A percentile compares a stretch with the other conserved stretches of the same genome.
Evolutionary conservation across 1,284 basidiomycete species (phyloP).

Genomic region (Cystobasidium slooffiae): DNA sequence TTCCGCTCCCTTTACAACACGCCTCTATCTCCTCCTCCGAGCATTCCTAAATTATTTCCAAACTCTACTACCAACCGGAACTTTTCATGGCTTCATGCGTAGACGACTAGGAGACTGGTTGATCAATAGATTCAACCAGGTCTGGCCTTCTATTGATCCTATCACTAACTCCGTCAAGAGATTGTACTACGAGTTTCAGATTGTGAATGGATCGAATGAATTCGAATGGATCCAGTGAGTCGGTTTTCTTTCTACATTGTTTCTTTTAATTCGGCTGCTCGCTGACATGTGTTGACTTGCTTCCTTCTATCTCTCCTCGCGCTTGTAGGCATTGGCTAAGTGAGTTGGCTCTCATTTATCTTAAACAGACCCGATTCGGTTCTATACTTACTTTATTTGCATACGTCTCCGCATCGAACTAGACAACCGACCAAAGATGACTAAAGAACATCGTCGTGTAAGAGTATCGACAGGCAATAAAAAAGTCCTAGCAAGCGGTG

Average conservation of each 20-base stretch:
- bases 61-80: no score
- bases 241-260: not conserved
- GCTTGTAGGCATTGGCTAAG: not conserved
- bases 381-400: not conserved
- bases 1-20: no score
- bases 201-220: not conserved
- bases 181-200: slow-evolving; percentile 20
- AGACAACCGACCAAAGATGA: slow-evolving; percentile 3
- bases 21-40: no score
- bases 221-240: slow-evolving; percentile 15
- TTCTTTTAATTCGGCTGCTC: not conserved
- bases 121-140: not conserved
- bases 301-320: no score
- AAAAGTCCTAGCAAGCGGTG: not conserved
- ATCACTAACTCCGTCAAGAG: not conserved
- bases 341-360: not conserved
- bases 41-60: no score
- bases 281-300: no score
- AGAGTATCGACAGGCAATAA: slow-evolving; percentile 14
- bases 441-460: slow-evolving; percentile 1
- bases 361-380: not conserved
- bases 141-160: slow-evolving; percentile 14
- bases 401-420: not conserved
- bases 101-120: not conserved
- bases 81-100: no score